Conservation (phyloP, 305 asterid genomes). For the Rubia peregrina region DNA sequence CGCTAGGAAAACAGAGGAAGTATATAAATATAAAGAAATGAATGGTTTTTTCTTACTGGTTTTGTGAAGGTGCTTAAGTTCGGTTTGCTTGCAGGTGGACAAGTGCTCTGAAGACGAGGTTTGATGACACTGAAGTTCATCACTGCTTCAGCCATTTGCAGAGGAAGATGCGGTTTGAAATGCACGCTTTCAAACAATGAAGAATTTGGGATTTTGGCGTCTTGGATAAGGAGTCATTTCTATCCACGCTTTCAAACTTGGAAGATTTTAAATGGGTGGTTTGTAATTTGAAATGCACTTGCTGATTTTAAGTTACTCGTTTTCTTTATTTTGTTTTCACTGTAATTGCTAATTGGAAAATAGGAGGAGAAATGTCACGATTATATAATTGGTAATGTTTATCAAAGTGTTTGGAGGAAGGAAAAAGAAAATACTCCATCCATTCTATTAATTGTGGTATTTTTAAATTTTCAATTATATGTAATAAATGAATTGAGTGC, state of each 20-base stretch:
- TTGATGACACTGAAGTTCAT: conserved; percentile 38
- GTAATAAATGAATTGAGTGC: too few species aligned
- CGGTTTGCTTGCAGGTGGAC: conserved; percentile 20
- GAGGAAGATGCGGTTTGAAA: neutral
- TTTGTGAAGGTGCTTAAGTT: conserved; percentile 25
- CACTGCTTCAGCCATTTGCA: conserved; percentile 48
- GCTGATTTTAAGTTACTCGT: too few species aligned
- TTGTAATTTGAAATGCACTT: neutral
- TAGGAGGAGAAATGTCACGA: too few species aligned
- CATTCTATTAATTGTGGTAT: too few species aligned
- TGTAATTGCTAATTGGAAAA: too few species aligned
- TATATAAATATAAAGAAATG: neutral
- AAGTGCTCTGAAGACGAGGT: conserved; percentile 21
- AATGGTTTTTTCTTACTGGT: conserved; percentile 26
- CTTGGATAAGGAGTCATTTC: conserved; percentile 47
- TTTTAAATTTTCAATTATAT: too few species aligned
- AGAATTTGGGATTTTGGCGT: neutral
- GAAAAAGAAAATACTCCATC: too few species aligned
- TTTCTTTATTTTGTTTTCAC: too few species aligned
- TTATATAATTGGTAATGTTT: too few species aligned
- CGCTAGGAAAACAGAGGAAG: neutral
- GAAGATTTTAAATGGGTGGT: neutral
- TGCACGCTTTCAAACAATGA: too few species aligned
- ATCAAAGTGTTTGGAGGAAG: too few species aligned
- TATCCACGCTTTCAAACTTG: conserved; percentile 41